phyloP scores from a whole-genome alignment of 2,329 filamentous ascomycete species.

The Botrytis aclada region DNA sequence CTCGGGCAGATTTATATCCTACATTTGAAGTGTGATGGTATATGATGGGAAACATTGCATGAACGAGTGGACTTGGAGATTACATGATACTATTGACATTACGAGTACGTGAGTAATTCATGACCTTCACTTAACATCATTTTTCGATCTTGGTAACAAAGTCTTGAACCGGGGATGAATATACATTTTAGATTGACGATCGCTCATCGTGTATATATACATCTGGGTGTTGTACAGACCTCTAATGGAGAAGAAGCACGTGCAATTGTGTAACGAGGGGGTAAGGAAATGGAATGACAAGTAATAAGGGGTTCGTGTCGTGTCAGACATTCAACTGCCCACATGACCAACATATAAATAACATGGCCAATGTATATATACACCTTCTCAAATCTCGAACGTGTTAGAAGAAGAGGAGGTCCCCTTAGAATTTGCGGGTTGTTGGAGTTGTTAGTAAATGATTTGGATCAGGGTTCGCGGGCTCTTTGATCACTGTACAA shows the following conservation, averaged over 20 bases:
- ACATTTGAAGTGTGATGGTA: neutral
- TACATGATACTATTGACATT: neutral
- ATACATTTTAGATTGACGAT: accelerated
- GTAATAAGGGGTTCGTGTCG: constrained; percentile 2
- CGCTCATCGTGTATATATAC: neutral
- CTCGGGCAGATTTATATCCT: neutral
- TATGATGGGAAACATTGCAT: neutral
- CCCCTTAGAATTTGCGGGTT: neutral
- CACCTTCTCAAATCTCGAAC: neutral
- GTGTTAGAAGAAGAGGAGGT: neutral
- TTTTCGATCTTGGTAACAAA: too few relatives aligned
- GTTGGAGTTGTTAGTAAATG: neutral
- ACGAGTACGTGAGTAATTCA: neutral
- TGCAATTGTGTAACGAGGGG: neutral
- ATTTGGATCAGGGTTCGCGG: neutral
- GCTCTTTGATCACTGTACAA: neutral
- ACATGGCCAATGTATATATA: too few relatives aligned
- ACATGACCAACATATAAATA: neutral
- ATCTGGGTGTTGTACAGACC: neutral
- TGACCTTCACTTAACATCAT: neutral
- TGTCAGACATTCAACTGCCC: neutral
- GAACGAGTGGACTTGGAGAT: neutral
- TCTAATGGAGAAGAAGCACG: neutral
- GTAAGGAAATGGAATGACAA: neutral
- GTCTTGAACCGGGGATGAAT: neutral